Conservation (phyloP, 2,329 filamentous ascomycete genomes). For the Sclerotinia sclerotiorum region DNA sequence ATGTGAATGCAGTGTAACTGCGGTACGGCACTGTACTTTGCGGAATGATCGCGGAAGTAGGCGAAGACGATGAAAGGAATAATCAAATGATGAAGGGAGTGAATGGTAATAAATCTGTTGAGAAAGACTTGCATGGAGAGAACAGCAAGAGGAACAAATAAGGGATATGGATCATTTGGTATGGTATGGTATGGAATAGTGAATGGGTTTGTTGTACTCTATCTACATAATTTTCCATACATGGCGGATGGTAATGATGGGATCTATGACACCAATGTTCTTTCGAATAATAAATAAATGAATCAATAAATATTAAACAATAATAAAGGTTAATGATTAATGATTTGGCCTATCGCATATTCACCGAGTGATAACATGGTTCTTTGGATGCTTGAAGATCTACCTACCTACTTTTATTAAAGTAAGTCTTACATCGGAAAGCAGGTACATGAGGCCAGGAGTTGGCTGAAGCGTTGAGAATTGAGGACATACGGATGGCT, state of each 20-base stretch:
- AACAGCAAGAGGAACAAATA: not conserved
- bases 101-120: not conserved
- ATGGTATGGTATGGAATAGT: too few species aligned
- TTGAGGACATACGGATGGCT: too few species aligned
- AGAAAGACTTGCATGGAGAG: not conserved
- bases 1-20: too few species aligned
- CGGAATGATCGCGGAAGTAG: too few species aligned
- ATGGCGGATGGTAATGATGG: not conserved
- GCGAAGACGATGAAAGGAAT: not conserved
- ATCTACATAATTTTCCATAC: too few species aligned
- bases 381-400: too few species aligned
- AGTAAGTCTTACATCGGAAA: too few species aligned
- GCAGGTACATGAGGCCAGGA: not conserved
- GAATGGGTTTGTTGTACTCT: not conserved
- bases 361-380: too few species aligned
- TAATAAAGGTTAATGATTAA: not conserved
- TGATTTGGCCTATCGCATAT: too few species aligned
- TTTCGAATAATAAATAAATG: not conserved
- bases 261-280: not conserved
- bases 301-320: too few species aligned
- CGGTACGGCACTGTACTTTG: too few species aligned
- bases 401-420: too few species aligned
- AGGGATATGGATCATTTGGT: not conserved
- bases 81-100: not conserved
- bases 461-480: conserved; percentile 7